Base-by-base conservation (phyloP, 495 filamentous ascomycete species). In the Penicillium paradoxum region DNA sequence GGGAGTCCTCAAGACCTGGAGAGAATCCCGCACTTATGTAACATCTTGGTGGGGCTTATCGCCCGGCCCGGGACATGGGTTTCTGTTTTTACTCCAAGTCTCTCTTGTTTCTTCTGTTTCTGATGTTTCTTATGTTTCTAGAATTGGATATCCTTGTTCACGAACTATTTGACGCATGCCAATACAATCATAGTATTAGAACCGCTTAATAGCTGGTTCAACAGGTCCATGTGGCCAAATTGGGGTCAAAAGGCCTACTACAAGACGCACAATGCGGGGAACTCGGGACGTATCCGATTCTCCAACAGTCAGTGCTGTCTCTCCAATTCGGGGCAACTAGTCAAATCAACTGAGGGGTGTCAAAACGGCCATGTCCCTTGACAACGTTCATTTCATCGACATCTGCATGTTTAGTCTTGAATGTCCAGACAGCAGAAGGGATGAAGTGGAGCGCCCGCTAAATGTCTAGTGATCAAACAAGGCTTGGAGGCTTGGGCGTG, bases 321-420 rank as follows among this genome's bases (percentile, higher is more conserved):
- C 7, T 27, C 7, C 3, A 32, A 32, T 11, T 32, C 29, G 29
- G 10, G 29, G 24, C 24, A 27, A n/a, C n/a, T n/a, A n/a, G n/a
- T 36, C 14, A 15, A 36, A n/a, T 2, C 13, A 95, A 72, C 18
- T 71, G 73, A 37, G 79, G 80, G 46, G 85, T 89, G 67, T 95
- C 90, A 74, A 95, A 87, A 46, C 85, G 87, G 14, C 90, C 89
- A 73, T 84, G 93, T 6, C 90, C 90, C 24, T 91, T 90, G 24
- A 91, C 89, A 6, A 95, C 88, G 27, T 89, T 91, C 37, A 91
- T 90, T 64, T 95, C 90, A 60, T 96, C 85, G 51, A 86, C 83
- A 59, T 85, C 76, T 52, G 83, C 79, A 27, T 85, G 83, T 65
- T 96, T 95, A 2, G 90, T 93, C 45, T 91, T 80, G 46, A 95